A percentile compares a stretch with the other conserved stretches of the same genome.
Conservation (phyloP, 495 filamentous ascomycete genomes). For the Hyphodiscus hymeniophilus region DNA sequence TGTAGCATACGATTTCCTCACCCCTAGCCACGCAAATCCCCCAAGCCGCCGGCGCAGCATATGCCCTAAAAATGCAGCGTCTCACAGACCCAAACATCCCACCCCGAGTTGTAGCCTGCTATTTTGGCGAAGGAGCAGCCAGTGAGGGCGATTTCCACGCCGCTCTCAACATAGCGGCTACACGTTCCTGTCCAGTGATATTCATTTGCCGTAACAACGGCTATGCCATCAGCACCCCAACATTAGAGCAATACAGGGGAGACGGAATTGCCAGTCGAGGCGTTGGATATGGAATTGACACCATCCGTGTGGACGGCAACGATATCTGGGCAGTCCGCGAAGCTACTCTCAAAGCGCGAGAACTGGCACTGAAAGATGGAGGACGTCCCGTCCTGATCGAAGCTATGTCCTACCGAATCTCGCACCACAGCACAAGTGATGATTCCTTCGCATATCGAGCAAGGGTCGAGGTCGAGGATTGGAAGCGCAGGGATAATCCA, state of each 20-base stretch:
- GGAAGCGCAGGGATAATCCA: slow-evolving; percentile 93
- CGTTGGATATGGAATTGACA: slow-evolving; percentile 96
- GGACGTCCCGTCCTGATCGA: slow-evolving; percentile 71
- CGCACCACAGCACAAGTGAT: slow-evolving; percentile 95
- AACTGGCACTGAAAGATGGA: slow-evolving; percentile 53
- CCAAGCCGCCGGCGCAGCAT: slow-evolving; percentile 88
- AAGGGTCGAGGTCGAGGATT: slow-evolving; percentile 90
- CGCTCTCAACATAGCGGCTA: slow-evolving; percentile 92
- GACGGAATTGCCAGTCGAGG: slow-evolving; percentile 94
- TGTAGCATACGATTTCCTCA: slow-evolving; percentile 85
- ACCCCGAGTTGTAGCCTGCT: slow-evolving; percentile 72
- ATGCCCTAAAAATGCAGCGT: slow-evolving; percentile 83
- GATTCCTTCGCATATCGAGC: slow-evolving; percentile 96
- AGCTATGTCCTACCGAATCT: slow-evolving; percentile 96
- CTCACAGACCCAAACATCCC: slow-evolving; percentile 59
- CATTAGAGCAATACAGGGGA: slow-evolving; percentile 91
- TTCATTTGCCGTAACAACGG: slow-evolving; percentile 98
- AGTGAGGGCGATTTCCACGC: slow-evolving; percentile 98
- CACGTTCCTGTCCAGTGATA: slow-evolving; percentile 79
- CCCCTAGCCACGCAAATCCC: slow-evolving; percentile 92
- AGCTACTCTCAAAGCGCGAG: slow-evolving; percentile 68
- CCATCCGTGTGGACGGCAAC: slow-evolving; percentile 93
- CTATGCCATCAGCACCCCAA: slow-evolving; percentile 91
- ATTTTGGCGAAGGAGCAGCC: slow-evolving; percentile 97
- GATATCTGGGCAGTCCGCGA: slow-evolving; percentile 92